Conservation (phyloP, 768 basidiomycete genomes). For the Kwoniella botswanensis region DNA sequence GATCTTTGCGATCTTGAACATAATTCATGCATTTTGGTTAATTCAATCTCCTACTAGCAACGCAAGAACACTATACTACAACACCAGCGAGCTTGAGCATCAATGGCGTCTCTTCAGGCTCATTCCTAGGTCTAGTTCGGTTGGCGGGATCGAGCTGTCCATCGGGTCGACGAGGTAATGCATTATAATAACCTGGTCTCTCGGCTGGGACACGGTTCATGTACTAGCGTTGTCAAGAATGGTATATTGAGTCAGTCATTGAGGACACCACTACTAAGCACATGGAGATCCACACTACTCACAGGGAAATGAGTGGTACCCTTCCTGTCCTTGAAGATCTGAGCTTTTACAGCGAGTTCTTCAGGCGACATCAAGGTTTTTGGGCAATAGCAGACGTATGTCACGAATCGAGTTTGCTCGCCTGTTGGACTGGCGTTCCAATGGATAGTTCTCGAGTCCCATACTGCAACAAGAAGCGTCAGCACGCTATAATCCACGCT, state of each 20-base stretch:
- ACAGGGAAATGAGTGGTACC: conserved; percentile 26
- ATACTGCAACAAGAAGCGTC: conserved; percentile 23
- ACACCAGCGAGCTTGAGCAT: conserved; percentile 38
- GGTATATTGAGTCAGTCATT: neutral
- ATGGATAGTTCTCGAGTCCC: conserved; percentile 45
- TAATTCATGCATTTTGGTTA: neutral
- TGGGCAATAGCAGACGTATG: conserved; percentile 31
- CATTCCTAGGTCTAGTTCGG: conserved; percentile 32
- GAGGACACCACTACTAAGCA: neutral
- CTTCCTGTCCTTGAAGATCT: conserved; percentile 22
- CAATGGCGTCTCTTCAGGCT: conserved; percentile 36
- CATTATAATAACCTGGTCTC: conserved; percentile 18
- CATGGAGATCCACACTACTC: neutral
- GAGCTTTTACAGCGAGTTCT: conserved; percentile 16
- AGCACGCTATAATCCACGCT: neutral
- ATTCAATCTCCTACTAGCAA: no score
- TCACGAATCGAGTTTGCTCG: conserved; percentile 33
- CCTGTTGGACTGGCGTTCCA: conserved; percentile 46
- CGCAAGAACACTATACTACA: neutral
- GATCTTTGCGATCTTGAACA: neutral
- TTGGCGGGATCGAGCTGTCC: conserved; percentile 18
- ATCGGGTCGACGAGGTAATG: conserved; percentile 15
- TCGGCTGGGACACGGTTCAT: conserved; percentile 21
- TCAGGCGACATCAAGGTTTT: conserved; percentile 15
- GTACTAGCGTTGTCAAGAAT: neutral